phyloP scores from a whole-genome alignment of 306 rosid species.

The Cicer chorassanicum region DNA sequence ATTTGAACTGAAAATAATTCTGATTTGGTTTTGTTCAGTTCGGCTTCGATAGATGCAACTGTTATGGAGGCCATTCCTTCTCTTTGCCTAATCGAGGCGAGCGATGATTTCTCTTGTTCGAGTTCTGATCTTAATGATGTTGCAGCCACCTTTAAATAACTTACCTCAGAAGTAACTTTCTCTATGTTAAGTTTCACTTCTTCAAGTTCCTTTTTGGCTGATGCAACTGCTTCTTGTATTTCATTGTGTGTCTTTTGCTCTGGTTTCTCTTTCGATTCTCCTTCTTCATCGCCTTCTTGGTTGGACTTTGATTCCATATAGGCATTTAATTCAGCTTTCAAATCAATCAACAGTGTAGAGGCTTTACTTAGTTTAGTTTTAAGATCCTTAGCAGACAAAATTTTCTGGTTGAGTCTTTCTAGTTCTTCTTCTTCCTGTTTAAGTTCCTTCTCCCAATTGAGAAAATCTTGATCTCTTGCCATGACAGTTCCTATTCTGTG shows the following conservation, averaged over 20 bases:
- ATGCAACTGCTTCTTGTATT: constrained; percentile 76
- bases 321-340: constrained; percentile 77
- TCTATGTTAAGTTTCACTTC: constrained; percentile 80
- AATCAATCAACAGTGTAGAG: constrained; percentile 64
- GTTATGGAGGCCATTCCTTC: constrained; percentile 95
- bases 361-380: constrained; percentile 72
- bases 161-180: constrained; percentile 76
- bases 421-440: constrained; percentile 76
- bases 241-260: constrained; percentile 60
- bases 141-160: constrained; percentile 73
- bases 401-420: constrained; percentile 70
- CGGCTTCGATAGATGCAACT: constrained; percentile 90
- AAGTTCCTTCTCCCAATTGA: constrained; percentile 83
- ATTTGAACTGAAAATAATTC: constrained; percentile 66
- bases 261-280: constrained; percentile 50
- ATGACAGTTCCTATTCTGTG: constrained; percentile 84
- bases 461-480: constrained; percentile 94
- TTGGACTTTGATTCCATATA: constrained; percentile 73
- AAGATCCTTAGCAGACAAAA: constrained; percentile 69
- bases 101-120: constrained; percentile 71
- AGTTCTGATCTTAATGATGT: constrained; percentile 69
- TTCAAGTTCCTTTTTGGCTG: constrained; percentile 83
- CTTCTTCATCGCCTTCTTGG: constrained; percentile 53
- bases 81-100: constrained; percentile 68
- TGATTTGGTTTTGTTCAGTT: constrained; percentile 66